Evolutionary conservation across 306 rosid genomes (phyloP), one percentile per base, ranked within the genome.

Genomic region (Cicer arietinum): DNA sequence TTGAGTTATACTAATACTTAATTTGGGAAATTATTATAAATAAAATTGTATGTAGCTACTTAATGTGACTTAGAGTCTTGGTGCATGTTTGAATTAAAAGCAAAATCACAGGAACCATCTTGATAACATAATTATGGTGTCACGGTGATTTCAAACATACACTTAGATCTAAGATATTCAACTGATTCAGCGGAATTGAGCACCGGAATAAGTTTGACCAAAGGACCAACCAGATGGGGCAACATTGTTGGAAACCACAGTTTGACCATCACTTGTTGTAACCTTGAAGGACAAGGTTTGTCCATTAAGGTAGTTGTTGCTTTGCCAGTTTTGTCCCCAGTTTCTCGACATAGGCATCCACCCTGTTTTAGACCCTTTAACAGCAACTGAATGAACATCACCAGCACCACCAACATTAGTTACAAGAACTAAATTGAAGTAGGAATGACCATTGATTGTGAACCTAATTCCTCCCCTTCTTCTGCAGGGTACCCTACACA

Each of bases 281-380:
- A 94, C 92, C 90, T 94, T 94, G 75, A 94, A 92, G 2, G 99
- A 94, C 25, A 94, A 86, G 85, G 87, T 67, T 62, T 94, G 99
- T 13, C 97, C 99, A 39, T 94, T 92, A 10, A 94, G 96, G 41
- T 84, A 73, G 65, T 84, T 82, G 95, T 94, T 94, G 93, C 93
- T 92, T 60, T 94, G 99, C 99, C 99, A 94, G 51, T 94, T 94
- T 48, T 94, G 99, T 7, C 99, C 99, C 99, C 99, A 94, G 84
- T 94, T 94, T 44, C 97, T 85, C 7, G 99, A 94, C 99, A 94
- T 89, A 10, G 90, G 69, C 77, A 84, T 89, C 99, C 99, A 94
- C 0, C 93, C 89, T 7, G 92, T 79, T 78, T 87, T 92, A 3
- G 97, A 90, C 6, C 99, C 99, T 71, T 90, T 94, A 61, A 94